These are phyloP conservation scores for Chalara sp. DNA, from an alignment of 2,329 filamentous ascomycete genomes.

Conservation along the genomic window DNA sequence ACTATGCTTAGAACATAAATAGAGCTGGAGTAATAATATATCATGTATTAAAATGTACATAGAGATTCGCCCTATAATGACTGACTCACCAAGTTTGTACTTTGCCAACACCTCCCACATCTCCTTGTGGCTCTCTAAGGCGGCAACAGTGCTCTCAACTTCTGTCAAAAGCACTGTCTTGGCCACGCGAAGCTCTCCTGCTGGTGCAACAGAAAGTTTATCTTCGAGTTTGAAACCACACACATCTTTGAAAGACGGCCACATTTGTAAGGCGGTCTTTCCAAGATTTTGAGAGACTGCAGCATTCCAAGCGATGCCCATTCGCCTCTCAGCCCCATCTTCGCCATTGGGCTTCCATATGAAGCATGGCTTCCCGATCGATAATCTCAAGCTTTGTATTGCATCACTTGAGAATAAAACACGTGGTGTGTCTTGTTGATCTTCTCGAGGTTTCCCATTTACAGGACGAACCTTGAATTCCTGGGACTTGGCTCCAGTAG, in stretches of 20 bases:
- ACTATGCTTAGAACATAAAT: no score
- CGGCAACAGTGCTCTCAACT: constrained; percentile 14
- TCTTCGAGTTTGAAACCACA: constrained; percentile 69
- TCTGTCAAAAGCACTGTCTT: no score
- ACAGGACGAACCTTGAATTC: constrained; percentile 27
- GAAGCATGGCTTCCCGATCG: constrained; percentile 52
- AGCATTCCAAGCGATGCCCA: constrained; percentile 28
- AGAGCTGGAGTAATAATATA: not conserved
- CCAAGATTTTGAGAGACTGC: constrained; percentile 56
- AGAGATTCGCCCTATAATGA: not conserved
- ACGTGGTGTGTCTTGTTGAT: constrained; percentile 27
- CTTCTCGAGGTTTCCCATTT: constrained; percentile 20
- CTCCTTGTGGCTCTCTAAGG: constrained; percentile 28
- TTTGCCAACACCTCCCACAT: constrained; percentile 43
- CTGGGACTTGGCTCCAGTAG: constrained; percentile 17
- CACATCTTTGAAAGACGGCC: constrained; percentile 64
- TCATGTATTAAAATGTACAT: not conserved
- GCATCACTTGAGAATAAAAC: constrained; percentile 30
- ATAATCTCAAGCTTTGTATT: constrained; percentile 46
- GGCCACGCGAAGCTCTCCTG: constrained; percentile 11
- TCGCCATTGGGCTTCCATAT: constrained; percentile 33
- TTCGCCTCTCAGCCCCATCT: constrained; percentile 12
- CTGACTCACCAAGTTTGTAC: constrained; percentile 31
- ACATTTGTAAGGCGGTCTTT: constrained; percentile 63
- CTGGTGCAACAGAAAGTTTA: constrained; percentile 51